These are phyloP conservation scores for Xenoacremonium recifei DNA, from an alignment of 2,329 filamentous ascomycete species.

Conservation along the genomic window DNA sequence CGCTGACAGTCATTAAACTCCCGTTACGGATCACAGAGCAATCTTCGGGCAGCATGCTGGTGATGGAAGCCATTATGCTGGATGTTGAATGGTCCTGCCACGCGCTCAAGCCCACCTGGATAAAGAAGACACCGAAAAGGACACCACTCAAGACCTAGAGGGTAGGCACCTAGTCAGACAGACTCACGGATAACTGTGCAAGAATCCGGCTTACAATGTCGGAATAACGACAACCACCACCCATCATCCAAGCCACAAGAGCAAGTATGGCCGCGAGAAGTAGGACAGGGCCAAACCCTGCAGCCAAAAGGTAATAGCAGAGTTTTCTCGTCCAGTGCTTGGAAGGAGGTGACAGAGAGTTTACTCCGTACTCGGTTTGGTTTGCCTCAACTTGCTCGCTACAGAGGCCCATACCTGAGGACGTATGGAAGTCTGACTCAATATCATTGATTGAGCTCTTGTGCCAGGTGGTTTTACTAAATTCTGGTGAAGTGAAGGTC, in stretches of 20 bases:
- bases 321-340: slow-evolving; percentile 39
- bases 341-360: slow-evolving; percentile 15
- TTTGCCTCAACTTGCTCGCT: too few relatives aligned
- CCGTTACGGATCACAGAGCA: slow-evolving; percentile 65
- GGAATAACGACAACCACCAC: too few relatives aligned
- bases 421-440: too few relatives aligned
- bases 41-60: slow-evolving; percentile 74
- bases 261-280: slow-evolving; percentile 68
- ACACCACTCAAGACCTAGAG: slow-evolving; percentile 74
- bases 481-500: too few relatives aligned
- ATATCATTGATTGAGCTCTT: too few relatives aligned
- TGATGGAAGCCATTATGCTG: slow-evolving; percentile 76
- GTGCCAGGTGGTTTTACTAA: too few relatives aligned
- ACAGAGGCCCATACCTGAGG: too few relatives aligned
- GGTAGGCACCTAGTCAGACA: slow-evolving; percentile 70
- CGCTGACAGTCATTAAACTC: slow-evolving; percentile 45
- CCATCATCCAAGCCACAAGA: slow-evolving; percentile 76
- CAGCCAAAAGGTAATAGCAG: slow-evolving; percentile 71
- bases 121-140: slow-evolving; percentile 65
- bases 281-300: slow-evolving; percentile 73
- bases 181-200: too few relatives aligned
- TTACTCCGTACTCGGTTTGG: slow-evolving; percentile 20
- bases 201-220: too few relatives aligned
- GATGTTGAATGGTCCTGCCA: slow-evolving; percentile 76
- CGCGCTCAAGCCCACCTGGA: slow-evolving; percentile 68